A percentile compares a stretch with the other conserved stretches of the same genome.
phyloP scores from a whole-genome alignment of 768 basidiomycete species.

The Pleurotus djamor region DNA sequence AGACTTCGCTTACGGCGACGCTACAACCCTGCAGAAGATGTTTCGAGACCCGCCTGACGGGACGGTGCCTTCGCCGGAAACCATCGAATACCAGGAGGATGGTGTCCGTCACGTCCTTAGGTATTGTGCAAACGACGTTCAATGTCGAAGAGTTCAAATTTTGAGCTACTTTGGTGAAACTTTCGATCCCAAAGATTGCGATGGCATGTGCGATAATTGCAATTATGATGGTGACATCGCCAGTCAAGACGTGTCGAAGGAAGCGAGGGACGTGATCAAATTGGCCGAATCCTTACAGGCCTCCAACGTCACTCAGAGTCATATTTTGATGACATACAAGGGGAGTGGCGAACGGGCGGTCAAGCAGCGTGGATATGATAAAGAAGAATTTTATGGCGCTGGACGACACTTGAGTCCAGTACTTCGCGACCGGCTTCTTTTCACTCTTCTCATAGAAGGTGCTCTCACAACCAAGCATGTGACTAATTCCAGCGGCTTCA shows the following conservation, averaged over 20 bases:
- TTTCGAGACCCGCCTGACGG: constrained; percentile 56
- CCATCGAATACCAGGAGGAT: constrained; percentile 58
- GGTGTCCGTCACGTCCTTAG: constrained; percentile 67
- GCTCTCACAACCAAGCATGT: constrained; percentile 47
- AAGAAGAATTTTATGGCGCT: constrained; percentile 49
- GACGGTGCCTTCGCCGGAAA: constrained; percentile 37
- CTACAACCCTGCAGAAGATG: constrained; percentile 50
- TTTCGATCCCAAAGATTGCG: constrained; percentile 68
- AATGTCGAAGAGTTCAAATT: constrained; percentile 87
- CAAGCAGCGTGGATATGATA: constrained; percentile 44
- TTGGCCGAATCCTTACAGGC: constrained; percentile 53
- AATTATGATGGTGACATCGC: constrained; percentile 41
- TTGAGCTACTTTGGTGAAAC: constrained; percentile 86
- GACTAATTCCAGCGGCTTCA: constrained; percentile 43
- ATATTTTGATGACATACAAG: constrained; percentile 60
- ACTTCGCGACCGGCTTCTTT: constrained; percentile 65
- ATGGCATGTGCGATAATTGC: constrained; percentile 84
- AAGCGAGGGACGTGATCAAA: constrained; percentile 53
- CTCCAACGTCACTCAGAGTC: constrained; percentile 51
- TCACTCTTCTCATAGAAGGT: constrained; percentile 48
- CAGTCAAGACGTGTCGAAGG: constrained; percentile 55
- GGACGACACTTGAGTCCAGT: constrained; percentile 47
- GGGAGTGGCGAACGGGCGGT: constrained; percentile 54
- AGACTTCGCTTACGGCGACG: constrained; percentile 72
- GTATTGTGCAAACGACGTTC: constrained; percentile 78